These are phyloP conservation scores for Aspergillus pseudoterreus DNA, from an alignment of 2,329 filamentous ascomycete genomes.

Conservation along the genomic window DNA sequence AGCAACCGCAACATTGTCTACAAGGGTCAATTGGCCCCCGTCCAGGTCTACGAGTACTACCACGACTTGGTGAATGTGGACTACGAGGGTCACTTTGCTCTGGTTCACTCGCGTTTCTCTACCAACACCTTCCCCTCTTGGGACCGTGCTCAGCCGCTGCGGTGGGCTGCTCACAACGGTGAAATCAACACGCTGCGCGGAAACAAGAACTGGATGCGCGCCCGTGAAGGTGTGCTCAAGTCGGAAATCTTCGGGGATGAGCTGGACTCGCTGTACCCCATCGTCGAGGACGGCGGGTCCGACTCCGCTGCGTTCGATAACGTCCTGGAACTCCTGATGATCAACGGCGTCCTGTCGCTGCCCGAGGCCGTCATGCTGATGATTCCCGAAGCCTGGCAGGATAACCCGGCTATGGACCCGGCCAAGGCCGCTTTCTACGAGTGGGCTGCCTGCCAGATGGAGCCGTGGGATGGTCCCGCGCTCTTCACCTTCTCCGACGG, in stretches of 20 bases:
- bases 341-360: conserved; percentile 92
- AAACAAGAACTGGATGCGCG: conserved; percentile 99
- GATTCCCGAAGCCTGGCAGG: conserved; percentile 98
- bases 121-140: conserved; percentile 98
- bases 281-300: conserved; percentile 93
- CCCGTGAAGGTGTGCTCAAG: conserved; percentile 89
- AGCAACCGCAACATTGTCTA: conserved; percentile 99
- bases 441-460: conserved; percentile 98
- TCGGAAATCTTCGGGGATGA: conserved; percentile 91
- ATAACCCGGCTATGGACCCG: conserved; percentile 85
- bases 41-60: conserved; percentile 97
- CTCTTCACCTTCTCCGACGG: conserved; percentile 97
- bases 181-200: conserved; percentile 97
- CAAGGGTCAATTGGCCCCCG: conserved; percentile 91
- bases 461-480: conserved; percentile 95
- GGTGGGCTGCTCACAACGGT: conserved; percentile 97
- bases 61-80: conserved; percentile 95
- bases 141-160: conserved; percentile 92
- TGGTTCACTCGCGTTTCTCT: conserved; percentile 95
- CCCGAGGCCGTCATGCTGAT: conserved; percentile 98
- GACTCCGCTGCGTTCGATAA: conserved; percentile 98
- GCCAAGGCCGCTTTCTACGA: conserved; percentile 97
- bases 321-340: conserved; percentile 85
- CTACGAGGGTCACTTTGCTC: conserved; percentile 93
- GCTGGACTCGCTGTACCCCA: conserved; percentile 83